phyloP scores from a whole-genome alignment of 129 eudicot species.

The Erigeron canadensis region DNA sequence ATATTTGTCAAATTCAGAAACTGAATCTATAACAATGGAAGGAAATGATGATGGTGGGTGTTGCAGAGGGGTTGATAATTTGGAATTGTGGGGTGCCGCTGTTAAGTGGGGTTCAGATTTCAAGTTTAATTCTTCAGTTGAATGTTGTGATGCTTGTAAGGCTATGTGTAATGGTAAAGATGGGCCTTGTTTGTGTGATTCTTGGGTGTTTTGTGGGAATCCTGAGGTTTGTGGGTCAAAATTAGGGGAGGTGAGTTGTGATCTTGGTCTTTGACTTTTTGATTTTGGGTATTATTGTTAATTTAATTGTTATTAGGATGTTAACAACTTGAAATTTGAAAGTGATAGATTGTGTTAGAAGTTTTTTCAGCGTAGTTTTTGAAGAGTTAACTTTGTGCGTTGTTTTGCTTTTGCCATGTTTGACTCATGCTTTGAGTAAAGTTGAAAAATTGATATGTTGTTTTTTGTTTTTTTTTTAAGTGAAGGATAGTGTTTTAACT shows the following conservation, averaged over 20 bases:
- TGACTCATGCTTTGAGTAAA: not conserved
- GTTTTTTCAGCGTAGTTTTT: not conserved
- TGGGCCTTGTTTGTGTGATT: slow-evolving; percentile 94
- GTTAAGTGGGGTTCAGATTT: slow-evolving; percentile 91
- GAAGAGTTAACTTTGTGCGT: slow-evolving; percentile 5
- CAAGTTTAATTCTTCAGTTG: slow-evolving; percentile 65
- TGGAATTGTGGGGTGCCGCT: slow-evolving; percentile 92
- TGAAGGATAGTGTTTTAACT: not conserved
- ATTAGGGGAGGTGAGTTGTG: slow-evolving; percentile 84
- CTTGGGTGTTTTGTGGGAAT: slow-evolving; percentile 95
- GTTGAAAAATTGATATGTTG: not conserved
- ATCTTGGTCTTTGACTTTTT: slow-evolving; percentile 23
- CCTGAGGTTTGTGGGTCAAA: slow-evolving; percentile 60
- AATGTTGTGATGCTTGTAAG: slow-evolving; percentile 88
- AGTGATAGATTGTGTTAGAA: not conserved
- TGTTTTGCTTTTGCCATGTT: not conserved
- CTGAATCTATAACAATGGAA: slow-evolving; percentile 19
- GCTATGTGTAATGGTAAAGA: slow-evolving; percentile 71
- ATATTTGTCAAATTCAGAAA: slow-evolving; percentile 13
- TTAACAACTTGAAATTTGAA: not conserved
- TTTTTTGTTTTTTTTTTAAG: not conserved
- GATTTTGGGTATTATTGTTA: slow-evolving; percentile 2
- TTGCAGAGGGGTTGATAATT: slow-evolving; percentile 75
- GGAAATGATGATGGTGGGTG: slow-evolving; percentile 53
- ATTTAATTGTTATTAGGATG: slow-evolving; percentile 4